Evolutionary conservation across 805 yeast species (phyloP).

Genomic region (Alloascoidea africana): DNA sequence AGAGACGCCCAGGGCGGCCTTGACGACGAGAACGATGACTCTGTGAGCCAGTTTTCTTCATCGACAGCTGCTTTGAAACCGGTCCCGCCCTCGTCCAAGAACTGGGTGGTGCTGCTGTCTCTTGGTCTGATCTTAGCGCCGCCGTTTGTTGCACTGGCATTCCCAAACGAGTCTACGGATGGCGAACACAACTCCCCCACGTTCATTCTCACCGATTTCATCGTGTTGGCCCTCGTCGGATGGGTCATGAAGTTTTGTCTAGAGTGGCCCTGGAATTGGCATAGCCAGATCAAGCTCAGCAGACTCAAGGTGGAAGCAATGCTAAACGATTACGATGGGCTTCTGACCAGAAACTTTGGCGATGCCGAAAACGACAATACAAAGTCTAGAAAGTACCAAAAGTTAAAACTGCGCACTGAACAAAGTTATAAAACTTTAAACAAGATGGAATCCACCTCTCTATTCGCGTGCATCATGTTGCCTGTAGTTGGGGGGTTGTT

Average conservation of each 20-base stretch:
- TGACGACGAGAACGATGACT: too few species aligned
- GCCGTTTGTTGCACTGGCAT: too few species aligned
- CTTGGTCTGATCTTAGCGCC: too few species aligned
- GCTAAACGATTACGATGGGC: background rate
- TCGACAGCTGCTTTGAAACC: too few species aligned
- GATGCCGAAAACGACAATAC: background rate
- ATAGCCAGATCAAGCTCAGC: background rate
- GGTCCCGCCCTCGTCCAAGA: too few species aligned
- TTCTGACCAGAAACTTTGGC: background rate
- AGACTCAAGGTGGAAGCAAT: background rate
- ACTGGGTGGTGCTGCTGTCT: too few species aligned
- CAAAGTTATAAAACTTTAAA: background rate
- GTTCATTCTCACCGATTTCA: background rate
- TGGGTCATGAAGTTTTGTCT: background rate
- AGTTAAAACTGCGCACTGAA: background rate
- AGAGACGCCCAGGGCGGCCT: too few species aligned
- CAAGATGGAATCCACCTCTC: background rate
- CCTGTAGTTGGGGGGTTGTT: background rate
- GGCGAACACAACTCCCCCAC: too few species aligned
- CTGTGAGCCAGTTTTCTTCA: too few species aligned
- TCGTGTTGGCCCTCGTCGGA: background rate
- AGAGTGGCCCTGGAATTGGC: conserved; percentile 1
- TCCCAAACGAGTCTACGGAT: too few species aligned
- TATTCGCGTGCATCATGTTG: background rate
- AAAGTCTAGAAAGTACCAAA: background rate